Evolutionary conservation across 169 alveolate genomes (phyloP).

Genomic region (Hepatocystis sp.): DNA sequence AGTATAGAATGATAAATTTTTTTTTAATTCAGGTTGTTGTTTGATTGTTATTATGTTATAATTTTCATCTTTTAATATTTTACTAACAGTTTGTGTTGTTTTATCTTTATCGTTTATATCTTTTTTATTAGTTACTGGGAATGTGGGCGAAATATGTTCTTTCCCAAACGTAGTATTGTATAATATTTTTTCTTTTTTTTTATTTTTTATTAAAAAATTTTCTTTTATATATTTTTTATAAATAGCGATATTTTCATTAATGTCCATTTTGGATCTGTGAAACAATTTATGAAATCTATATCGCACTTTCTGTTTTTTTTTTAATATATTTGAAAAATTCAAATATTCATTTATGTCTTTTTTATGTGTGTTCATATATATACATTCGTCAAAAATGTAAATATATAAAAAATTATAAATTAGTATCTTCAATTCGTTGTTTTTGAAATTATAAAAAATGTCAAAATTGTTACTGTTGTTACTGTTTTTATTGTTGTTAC

Average conservation of each 20-base stretch:
- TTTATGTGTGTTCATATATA: slow-evolving; percentile 48
- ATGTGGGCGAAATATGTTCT: slow-evolving; percentile 4
- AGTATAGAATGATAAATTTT: background rate
- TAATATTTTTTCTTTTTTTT: slow-evolving; percentile 40
- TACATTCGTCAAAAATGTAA: slow-evolving; percentile 59
- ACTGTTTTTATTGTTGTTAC: slow-evolving; percentile 1
- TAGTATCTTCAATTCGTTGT: slow-evolving; percentile 54
- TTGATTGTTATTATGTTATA: slow-evolving; percentile 1
- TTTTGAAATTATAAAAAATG: slow-evolving; percentile 32
- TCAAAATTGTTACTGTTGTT: slow-evolving; percentile 10
- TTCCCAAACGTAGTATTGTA: slow-evolving; percentile 46
- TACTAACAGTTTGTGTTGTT: slow-evolving; percentile 2
- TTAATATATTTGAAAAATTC: slow-evolving; percentile 49
- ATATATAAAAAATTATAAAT: slow-evolving; percentile 52
- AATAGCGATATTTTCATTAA: slow-evolving; percentile 31
- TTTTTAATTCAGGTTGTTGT: too few species aligned
- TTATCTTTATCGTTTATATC: slow-evolving; percentile 26
- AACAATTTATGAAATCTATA: slow-evolving; percentile 28
- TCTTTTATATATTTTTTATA: slow-evolving; percentile 59
- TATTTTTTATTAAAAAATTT: slow-evolving; percentile 42
- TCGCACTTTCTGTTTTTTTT: slow-evolving; percentile 56
- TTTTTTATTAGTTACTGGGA: slow-evolving; percentile 29
- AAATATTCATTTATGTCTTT: slow-evolving; percentile 72
- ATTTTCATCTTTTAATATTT: too few species aligned
- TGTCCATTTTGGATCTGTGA: slow-evolving; percentile 23